These are phyloP conservation scores for Sedum album DNA, from an alignment of 164 flowering plant species.

Conservation along the genomic window DNA sequence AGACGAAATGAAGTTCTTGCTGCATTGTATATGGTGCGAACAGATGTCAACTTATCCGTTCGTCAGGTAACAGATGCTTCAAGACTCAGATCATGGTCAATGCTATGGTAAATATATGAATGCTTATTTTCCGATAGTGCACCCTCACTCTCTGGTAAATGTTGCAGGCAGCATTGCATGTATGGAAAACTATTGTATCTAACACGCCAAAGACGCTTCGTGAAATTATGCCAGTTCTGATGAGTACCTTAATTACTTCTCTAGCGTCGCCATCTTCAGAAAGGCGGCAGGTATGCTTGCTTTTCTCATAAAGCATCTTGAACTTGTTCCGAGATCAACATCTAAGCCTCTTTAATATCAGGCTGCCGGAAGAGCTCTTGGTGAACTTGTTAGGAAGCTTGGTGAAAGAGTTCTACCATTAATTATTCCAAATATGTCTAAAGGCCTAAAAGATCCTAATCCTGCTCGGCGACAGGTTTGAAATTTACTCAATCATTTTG, in stretches of 20 bases:
- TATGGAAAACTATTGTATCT: slow-evolving; percentile 97
- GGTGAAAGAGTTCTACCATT: slow-evolving; percentile 96
- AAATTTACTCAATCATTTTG: slow-evolving; percentile 2
- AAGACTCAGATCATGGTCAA: background rate
- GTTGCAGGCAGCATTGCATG: slow-evolving; percentile 94
- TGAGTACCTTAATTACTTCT: slow-evolving; percentile 81
- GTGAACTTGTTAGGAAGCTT: slow-evolving; percentile 98
- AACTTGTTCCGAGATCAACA: background rate
- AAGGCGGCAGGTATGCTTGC: slow-evolving; percentile 76
- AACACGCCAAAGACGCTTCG: slow-evolving; percentile 95
- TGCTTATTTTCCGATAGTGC: background rate
- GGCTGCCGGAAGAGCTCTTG: slow-evolving; percentile 93
- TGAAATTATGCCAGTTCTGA: slow-evolving; percentile 96
- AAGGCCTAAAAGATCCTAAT: slow-evolving; percentile 66
- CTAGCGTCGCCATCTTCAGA: slow-evolving; percentile 96
- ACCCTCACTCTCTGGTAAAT: background rate
- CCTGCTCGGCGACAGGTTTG: slow-evolving; percentile 87
- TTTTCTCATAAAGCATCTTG: background rate
- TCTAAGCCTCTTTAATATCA: slow-evolving; percentile 13
- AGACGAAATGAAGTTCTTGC: slow-evolving; percentile 99
- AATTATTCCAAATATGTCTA: slow-evolving; percentile 80
- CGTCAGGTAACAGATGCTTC: slow-evolving; percentile 65
- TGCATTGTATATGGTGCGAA: slow-evolving; percentile 96
- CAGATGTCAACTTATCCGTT: slow-evolving; percentile 89
- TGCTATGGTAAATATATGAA: background rate